Base-by-base conservation (phyloP, 257 asterid genomes). In the Nicotiana noctiflora region DNA sequence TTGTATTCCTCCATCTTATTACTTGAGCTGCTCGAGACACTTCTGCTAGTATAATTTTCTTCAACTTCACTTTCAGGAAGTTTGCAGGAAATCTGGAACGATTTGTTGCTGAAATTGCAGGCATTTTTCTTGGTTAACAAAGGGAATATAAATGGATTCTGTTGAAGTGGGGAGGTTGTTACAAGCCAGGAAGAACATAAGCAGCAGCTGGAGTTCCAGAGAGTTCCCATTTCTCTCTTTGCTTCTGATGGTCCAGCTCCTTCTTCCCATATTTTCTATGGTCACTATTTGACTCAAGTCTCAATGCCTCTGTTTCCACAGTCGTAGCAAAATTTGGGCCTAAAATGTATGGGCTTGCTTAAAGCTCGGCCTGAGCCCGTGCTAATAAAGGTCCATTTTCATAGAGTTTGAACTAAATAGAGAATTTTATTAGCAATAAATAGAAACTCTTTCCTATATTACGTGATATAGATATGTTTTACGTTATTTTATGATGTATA, bases 1-100 rank as follows among this genome's bases (percentile, higher is more conserved):
- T 94, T 93, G 76, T 93, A 94, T 10, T 91, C 97, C 15, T 93
- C 98, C 89, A 90, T 88, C 81, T 85, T 87, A 81, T 37, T 86
- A 60, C 74, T 85, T 13, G 88, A 49, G 64, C 34, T 61, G 74
- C 83, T 85, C 3, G 32, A 31, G 5, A 31, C 34, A 4, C 3
- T 31, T 76, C 59, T 62, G 65, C 62, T 86, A 12, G 79, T 75
- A 65, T 25, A 67, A 19, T 27, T 76, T 8, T 83, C 64, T 81
- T 83, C 83, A 74, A 84, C 77, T 76, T 82, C 92, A 80, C 81
- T 89, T 51, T 83, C 93, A 0, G 90, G 77, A n/a, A 88, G 59
- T 78, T 84, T 85, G 89, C 93, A 90, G 56, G 63, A 87, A 64
- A 92, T 76, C 52, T 76, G 90, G 59, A 44, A 44, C 83, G 79